Percentiles rank a stretch among this genome's conserved stretches.
Evolutionary conservation across 257 asterid genomes (phyloP).

Genomic region (Forsythia viridissima): DNA sequence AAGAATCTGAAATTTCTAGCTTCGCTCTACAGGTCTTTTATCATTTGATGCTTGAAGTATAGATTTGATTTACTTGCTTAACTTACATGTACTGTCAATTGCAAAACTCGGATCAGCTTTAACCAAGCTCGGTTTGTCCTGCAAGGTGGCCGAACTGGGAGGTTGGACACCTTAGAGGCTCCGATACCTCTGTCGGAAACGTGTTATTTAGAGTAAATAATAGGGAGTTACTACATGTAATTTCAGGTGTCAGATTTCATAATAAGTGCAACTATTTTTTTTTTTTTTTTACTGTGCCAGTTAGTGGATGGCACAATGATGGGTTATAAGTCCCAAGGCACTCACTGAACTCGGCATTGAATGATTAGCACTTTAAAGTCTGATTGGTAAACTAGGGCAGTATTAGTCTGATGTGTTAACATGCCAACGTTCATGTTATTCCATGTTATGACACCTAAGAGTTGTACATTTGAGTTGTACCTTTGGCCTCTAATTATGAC

Average conservation of each 20-base stretch:
- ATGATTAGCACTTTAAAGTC: not conserved
- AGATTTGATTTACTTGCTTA: not conserved
- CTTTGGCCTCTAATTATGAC: not conserved
- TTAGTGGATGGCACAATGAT: not conserved
- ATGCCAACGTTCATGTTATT: not conserved
- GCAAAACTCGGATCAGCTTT: not conserved
- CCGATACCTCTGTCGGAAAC: too few species aligned
- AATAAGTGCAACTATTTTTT: not conserved
- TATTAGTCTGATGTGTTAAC: not conserved
- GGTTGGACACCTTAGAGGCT: not conserved
- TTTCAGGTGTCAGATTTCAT: not conserved
- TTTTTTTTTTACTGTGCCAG: not conserved
- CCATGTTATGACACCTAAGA: not conserved
- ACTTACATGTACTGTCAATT: not conserved
- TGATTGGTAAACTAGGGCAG: not conserved
- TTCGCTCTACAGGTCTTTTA: not conserved
- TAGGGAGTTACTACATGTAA: not conserved
- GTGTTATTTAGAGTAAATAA: too few species aligned
- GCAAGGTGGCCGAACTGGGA: not conserved
- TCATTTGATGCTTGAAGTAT: not conserved
- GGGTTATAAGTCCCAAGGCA: not conserved
- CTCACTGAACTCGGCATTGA: not conserved
- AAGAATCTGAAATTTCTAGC: not conserved
- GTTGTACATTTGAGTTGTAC: not conserved
- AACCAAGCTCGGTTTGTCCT: not conserved